phyloP scores from a whole-genome alignment of 1,139 yeast species.

The Pichia norvegensis region DNA sequence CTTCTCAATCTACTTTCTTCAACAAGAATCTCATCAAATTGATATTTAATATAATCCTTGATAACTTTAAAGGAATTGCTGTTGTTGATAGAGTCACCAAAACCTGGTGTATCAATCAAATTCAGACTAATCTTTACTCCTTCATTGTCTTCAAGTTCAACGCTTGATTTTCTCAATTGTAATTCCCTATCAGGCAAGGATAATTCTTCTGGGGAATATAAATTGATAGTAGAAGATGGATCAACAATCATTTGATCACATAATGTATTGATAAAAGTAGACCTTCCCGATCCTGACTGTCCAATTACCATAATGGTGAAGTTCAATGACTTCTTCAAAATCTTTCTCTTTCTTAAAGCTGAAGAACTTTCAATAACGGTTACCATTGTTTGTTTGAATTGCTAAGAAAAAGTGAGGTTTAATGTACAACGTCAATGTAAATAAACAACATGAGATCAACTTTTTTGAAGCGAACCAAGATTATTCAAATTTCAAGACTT shows the following conservation, averaged over 20 bases:
- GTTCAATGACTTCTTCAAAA: conserved; percentile 48
- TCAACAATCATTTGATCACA: conserved; percentile 81
- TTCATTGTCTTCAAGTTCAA: conserved; percentile 66
- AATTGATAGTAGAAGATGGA: conserved; percentile 34
- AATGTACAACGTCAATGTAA: too few species aligned
- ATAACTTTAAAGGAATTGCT: conserved; percentile 57
- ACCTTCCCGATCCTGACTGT: conserved; percentile 52
- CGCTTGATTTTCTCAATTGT: conserved; percentile 43
- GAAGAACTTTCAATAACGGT: conserved; percentile 28
- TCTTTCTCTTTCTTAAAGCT: conserved; percentile 47
- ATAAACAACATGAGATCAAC: not conserved
- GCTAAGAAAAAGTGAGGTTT: not conserved
- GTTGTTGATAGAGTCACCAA: conserved; percentile 65
- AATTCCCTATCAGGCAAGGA: conserved; percentile 35
- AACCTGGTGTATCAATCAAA: conserved; percentile 71
- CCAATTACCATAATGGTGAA: conserved; percentile 56
- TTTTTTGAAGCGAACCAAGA: too few species aligned
- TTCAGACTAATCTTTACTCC: conserved; percentile 60
- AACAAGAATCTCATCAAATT: conserved; percentile 83
- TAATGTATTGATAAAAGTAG: conserved; percentile 53
- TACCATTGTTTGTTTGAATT: conserved; percentile 19
- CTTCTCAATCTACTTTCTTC: conserved; percentile 90
- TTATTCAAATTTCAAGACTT: too few species aligned
- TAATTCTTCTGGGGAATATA: conserved; percentile 38
- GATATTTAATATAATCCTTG: conserved; percentile 71